Conservation (phyloP, 495 filamentous ascomycete species). For the Lindgomyces ingoldianus region DNA sequence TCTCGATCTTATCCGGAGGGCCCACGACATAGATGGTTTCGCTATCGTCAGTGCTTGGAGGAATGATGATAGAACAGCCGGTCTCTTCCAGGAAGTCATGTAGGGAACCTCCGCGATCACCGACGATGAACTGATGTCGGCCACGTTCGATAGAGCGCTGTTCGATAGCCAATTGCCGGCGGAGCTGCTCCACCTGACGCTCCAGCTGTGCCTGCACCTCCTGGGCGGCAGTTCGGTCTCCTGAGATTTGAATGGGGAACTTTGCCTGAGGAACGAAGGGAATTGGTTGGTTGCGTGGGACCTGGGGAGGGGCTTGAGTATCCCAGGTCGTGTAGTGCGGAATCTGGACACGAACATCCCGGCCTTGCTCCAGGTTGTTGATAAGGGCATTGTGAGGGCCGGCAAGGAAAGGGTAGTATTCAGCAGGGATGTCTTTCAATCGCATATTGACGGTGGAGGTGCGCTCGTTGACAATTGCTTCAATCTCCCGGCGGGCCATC, state of each 20-base stretch:
- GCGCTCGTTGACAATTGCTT: constrained; percentile 80
- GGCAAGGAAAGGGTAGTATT: constrained; percentile 94
- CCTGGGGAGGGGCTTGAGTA: constrained; percentile 66
- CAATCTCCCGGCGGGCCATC: constrained; percentile 77
- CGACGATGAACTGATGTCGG: constrained; percentile 88
- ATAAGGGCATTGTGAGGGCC: constrained; percentile 72
- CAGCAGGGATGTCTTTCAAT: constrained; percentile 78
- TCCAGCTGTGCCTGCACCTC: constrained; percentile 78
- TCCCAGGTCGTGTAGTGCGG: constrained; percentile 77
- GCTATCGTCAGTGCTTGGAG: constrained; percentile 68
- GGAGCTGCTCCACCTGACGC: constrained; percentile 68
- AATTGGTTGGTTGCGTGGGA: constrained; percentile 63
- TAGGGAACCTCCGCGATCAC: constrained; percentile 70
- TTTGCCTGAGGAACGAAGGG: constrained; percentile 65
- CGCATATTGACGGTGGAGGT: constrained; percentile 75
- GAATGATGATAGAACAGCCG: constrained; percentile 84
- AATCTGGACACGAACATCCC: constrained; percentile 72
- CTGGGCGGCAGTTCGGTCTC: constrained; percentile 81
- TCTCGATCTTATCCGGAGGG: constrained; percentile 67
- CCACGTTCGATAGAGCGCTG: constrained; percentile 74
- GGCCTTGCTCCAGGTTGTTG: constrained; percentile 67
- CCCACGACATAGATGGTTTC: constrained; percentile 84
- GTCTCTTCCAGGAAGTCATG: constrained; percentile 87
- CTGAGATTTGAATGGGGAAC: constrained; percentile 78
- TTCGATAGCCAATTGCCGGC: constrained; percentile 66